Percentiles rank a stretch among this genome's conserved stretches.
Evolutionary conservation across 2,329 filamentous ascomycete species (phyloP).

Genomic region (Dothistroma septosporum): DNA sequence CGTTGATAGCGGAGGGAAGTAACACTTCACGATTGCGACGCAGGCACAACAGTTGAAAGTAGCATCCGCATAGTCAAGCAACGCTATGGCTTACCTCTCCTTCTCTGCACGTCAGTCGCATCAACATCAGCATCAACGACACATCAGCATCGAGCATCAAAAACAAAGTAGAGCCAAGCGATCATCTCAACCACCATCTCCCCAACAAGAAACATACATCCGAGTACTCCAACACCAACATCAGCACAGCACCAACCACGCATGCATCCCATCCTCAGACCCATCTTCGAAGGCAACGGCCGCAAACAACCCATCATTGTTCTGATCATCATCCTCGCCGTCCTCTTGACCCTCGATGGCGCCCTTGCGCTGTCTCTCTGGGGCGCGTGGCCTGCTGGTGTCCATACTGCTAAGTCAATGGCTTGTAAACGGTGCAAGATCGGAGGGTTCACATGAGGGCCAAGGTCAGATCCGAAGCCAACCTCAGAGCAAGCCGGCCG

Average conservation of each 20-base stretch:
- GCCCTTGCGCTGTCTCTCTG: not conserved
- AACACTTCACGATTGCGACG: not conserved
- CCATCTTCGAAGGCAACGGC: not conserved
- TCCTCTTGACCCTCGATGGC: not conserved
- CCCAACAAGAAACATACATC: too few species aligned
- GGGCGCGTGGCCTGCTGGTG: not conserved
- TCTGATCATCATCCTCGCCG: not conserved
- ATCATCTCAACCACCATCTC: not conserved
- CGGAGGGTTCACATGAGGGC: slow-evolving; percentile 9
- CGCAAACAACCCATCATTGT: not conserved
- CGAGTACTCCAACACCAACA: not conserved
- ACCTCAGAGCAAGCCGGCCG: too few species aligned
- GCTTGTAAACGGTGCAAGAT: not conserved
- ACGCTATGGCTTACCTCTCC: not conserved
- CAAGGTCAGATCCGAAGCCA: too few species aligned
- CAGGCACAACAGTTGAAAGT: not conserved
- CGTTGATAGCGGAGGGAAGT: not conserved
- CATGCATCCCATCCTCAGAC: not conserved
- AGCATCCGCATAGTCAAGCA: not conserved
- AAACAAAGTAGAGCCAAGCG: not conserved
- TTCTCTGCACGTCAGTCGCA: not conserved
- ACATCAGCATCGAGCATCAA: not conserved
- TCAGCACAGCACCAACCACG: not conserved
- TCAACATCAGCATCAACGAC: not conserved
- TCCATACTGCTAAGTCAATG: not conserved